Evolutionary conservation across 208 protist genomes (phyloP).

Genomic region (Crithidia mellificae): DNA sequence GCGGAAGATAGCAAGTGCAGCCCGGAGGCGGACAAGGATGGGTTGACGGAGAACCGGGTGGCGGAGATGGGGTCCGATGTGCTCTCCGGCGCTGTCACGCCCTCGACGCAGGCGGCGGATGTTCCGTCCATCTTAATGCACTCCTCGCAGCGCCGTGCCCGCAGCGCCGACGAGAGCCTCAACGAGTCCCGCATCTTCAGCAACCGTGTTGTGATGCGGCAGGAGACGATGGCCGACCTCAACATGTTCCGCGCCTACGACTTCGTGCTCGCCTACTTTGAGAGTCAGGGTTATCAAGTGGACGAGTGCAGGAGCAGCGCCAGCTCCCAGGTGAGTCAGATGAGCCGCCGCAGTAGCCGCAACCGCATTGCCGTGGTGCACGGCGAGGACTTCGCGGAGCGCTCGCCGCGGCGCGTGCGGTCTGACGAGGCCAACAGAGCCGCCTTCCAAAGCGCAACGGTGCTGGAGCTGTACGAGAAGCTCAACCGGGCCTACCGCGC

Average conservation of each 20-base stretch:
- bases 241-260: slow-evolving; percentile 24
- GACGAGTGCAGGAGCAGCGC: slow-evolving; percentile 16
- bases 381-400: slow-evolving; percentile 7
- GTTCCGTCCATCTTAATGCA: slow-evolving; percentile 3
- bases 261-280: slow-evolving; percentile 28
- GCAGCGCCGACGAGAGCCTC: slow-evolving; percentile 3
- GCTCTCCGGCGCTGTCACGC: not conserved
- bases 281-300: slow-evolving; percentile 13
- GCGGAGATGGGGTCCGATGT: not conserved
- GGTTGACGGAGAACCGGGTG: not conserved
- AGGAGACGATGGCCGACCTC: slow-evolving; percentile 22
- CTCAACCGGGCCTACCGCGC: slow-evolving; percentile 12
- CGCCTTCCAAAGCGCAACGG: not conserved
- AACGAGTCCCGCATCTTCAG: not conserved
- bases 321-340: slow-evolving; percentile 6
- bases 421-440: not conserved
- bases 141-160: not conserved
- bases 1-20: not conserved
- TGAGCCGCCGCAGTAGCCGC: slow-evolving; percentile 9
- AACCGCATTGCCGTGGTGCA: slow-evolving; percentile 7
- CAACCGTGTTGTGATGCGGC: slow-evolving; percentile 15
- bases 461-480: slow-evolving; percentile 17
- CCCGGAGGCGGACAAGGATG: not conserved
- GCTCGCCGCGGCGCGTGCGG: slow-evolving; percentile 3
- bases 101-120: not conserved